Conservation (phyloP, 495 filamentous ascomycete genomes). For the Amphirosellinia nigrospora region DNA sequence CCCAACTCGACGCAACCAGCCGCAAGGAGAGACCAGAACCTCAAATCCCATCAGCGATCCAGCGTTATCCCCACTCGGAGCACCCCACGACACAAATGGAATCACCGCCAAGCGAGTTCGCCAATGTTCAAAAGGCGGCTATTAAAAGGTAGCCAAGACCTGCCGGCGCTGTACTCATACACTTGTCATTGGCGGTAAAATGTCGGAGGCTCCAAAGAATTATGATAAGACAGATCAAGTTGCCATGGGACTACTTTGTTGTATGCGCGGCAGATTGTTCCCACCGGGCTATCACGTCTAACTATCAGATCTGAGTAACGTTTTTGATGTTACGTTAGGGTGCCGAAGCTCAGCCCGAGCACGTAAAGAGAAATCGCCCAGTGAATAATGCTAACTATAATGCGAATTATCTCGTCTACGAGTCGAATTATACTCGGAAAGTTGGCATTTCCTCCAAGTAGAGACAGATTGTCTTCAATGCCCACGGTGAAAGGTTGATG, state of each 20-base stretch:
- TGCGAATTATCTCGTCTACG: not conserved
- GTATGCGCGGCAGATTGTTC: not conserved
- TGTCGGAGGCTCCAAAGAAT: not conserved
- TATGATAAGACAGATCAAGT: not conserved
- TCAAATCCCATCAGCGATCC: not conserved
- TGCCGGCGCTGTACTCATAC: not conserved
- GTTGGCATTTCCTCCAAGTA: not conserved
- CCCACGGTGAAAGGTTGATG: not conserved
- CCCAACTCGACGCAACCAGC: not conserved
- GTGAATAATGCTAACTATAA: not conserved
- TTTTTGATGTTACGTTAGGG: not conserved
- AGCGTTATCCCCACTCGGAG: not conserved
- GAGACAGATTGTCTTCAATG: not conserved
- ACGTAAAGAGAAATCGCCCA: not conserved
- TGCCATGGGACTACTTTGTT: not conserved
- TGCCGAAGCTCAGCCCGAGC: not conserved
- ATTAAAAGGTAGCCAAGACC: too few relatives aligned
- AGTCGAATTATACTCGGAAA: not conserved
- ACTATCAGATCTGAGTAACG: not conserved
- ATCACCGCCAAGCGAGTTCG: not conserved
- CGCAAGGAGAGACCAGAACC: not conserved
- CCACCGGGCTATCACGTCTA: too few relatives aligned
- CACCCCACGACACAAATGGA: not conserved
- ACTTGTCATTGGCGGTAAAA: not conserved
- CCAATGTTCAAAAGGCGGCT: not conserved